These are phyloP conservation scores for Actinomucor elegans DNA, from an alignment of 371 early-diverging fungal genomes.

Conservation along the genomic window DNA sequence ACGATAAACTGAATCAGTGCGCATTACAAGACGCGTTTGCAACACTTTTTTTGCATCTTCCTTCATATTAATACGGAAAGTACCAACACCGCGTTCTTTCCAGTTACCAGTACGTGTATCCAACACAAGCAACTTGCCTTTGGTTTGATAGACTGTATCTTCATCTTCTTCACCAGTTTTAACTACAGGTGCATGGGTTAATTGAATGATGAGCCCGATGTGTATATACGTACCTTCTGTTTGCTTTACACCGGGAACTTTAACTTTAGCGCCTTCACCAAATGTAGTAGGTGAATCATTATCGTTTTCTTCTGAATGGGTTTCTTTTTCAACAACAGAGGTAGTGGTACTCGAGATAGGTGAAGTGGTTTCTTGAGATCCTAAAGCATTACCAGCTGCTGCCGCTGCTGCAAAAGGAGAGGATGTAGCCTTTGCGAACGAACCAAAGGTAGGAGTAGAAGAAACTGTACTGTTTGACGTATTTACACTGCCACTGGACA, in stretches of 20 bases:
- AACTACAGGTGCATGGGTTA: constrained; percentile 27
- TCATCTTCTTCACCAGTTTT: constrained; percentile 57
- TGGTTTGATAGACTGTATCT: constrained; percentile 41
- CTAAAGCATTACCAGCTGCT: constrained; percentile 23
- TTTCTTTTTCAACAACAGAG: background rate
- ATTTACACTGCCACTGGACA: background rate
- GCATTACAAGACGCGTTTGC: constrained; percentile 58
- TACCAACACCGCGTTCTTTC: constrained; percentile 55
- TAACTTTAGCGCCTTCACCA: constrained; percentile 26
- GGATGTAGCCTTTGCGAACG: constrained; percentile 40
- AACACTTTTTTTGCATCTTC: constrained; percentile 9
- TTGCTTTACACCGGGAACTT: constrained; percentile 26
- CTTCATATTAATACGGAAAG: constrained; percentile 40
- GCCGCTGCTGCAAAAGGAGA: constrained; percentile 45
- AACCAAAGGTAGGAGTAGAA: constrained; percentile 28
- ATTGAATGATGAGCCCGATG: no score
- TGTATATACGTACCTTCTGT: constrained; percentile 17
- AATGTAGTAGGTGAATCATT: constrained; percentile 14
- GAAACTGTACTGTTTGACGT: constrained; percentile 4
- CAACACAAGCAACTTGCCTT: constrained; percentile 46
- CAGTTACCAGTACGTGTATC: constrained; percentile 31
- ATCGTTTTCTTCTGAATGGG: background rate
- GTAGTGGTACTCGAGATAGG: background rate
- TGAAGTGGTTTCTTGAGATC: background rate
- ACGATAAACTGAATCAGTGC: constrained; percentile 59